These are phyloP conservation scores for Phaeolepiota aurea DNA, from an alignment of 768 basidiomycete genomes.

Conservation along the genomic window DNA sequence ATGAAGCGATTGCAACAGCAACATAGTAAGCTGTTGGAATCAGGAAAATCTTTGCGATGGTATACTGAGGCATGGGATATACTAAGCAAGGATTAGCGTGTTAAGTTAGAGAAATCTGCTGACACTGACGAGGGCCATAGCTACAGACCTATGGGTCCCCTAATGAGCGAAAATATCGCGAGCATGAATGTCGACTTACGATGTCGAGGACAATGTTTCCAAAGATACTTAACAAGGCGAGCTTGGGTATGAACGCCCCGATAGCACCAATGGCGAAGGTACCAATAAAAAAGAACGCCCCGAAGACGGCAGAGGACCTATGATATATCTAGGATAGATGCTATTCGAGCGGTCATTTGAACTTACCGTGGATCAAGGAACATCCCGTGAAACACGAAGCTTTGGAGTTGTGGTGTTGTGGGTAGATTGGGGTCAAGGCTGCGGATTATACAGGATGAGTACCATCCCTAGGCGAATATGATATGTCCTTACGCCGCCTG, in stretches of 20 bases:
- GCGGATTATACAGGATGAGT: background rate
- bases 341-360: background rate
- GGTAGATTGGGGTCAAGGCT: conserved; percentile 19
- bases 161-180: too few relatives aligned
- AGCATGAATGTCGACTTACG: conserved; percentile 11
- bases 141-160: conserved; percentile 27
- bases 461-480: background rate
- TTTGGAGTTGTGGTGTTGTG: conserved; percentile 19
- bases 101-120: background rate
- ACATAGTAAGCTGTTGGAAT: conserved; percentile 31
- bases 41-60: conserved; percentile 28
- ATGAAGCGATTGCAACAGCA: conserved; percentile 27
- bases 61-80: conserved; percentile 30
- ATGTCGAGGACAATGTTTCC: conserved; percentile 36
- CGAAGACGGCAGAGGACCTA: conserved; percentile 34
- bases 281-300: conserved; percentile 34
- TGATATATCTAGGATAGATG: background rate
- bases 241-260: conserved; percentile 30
- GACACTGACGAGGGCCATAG: conserved; percentile 22
- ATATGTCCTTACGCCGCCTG: conserved; percentile 25
- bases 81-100: conserved; percentile 13
- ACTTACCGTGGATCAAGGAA: conserved; percentile 34
- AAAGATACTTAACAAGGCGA: conserved; percentile 31
- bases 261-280: conserved; percentile 28
- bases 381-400: conserved; percentile 25